These are phyloP conservation scores for Kluyveromyces siamensis DNA, from an alignment of 805 yeast genomes.

Conservation along the genomic window DNA sequence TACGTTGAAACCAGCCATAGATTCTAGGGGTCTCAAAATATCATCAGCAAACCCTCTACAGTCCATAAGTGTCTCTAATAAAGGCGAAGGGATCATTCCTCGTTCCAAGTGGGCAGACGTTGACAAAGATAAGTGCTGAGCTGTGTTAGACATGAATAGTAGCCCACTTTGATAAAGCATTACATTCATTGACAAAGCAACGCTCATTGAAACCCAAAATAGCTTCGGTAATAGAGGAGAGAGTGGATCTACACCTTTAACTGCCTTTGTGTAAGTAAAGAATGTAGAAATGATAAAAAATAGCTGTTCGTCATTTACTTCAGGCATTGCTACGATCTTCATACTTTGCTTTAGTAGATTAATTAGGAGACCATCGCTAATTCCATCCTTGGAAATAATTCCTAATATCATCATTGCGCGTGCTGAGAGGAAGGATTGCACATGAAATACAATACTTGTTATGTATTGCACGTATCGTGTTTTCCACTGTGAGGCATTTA, in stretches of 20 bases:
- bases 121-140: conserved; percentile 26
- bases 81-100: conserved; percentile 16
- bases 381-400: conserved; percentile 52
- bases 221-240: conserved; percentile 24
- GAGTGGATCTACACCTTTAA: conserved; percentile 30
- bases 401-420: conserved; percentile 66
- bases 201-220: conserved; percentile 31
- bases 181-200: conserved; percentile 27
- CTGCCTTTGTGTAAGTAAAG: conserved; percentile 33
- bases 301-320: conserved; percentile 24
- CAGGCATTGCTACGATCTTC: conserved; percentile 29
- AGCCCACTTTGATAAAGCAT: conserved; percentile 34
- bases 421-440: conserved; percentile 51
- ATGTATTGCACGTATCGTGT: conserved; percentile 58
- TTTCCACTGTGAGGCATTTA: conserved; percentile 47
- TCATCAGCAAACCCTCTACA: conserved; percentile 33
- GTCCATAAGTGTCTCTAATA: conserved; percentile 24
- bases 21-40: conserved; percentile 36
- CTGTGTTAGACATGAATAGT: conserved; percentile 30
- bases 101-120: conserved; percentile 24
- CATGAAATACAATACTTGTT: conserved; percentile 49
- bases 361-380: conserved; percentile 44
- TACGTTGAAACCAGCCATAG: conserved; percentile 30
- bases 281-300: conserved; percentile 30
- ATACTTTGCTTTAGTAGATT: conserved; percentile 23